phyloP scores from a whole-genome alignment of 2,329 filamentous ascomycete species.

The Sporothrix euskadiensis region DNA sequence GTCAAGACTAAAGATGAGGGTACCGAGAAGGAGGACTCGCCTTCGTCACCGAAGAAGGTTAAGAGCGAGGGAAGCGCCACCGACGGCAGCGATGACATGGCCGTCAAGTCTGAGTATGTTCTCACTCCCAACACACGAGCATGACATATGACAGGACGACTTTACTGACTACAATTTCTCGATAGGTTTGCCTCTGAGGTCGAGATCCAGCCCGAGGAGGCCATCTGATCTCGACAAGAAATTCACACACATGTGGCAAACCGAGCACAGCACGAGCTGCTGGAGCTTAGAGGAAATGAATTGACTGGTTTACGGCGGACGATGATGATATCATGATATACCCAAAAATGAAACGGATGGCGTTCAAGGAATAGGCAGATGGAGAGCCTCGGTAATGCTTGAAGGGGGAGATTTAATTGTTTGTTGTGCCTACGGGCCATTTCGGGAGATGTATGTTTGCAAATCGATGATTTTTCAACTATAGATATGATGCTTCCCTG shows the following conservation, averaged over 20 bases:
- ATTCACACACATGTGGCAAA: background rate
- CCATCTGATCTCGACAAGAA: background rate
- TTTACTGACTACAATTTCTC: background rate
- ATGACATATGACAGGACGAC: background rate
- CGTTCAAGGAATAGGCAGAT: background rate
- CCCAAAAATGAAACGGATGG: background rate
- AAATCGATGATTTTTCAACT: background rate
- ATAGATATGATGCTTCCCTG: background rate
- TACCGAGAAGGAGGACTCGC: background rate
- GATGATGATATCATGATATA: background rate
- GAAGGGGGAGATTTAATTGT: background rate
- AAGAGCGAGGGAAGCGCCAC: conserved; percentile 2
- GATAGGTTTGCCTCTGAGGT: background rate
- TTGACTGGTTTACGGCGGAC: background rate
- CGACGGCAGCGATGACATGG: background rate
- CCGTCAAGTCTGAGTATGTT: conserved; percentile 30
- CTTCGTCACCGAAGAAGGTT: conserved; percentile 30
- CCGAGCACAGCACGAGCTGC: background rate
- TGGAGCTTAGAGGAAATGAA: background rate
- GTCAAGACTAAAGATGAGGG: conserved; percentile 26
- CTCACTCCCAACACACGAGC: background rate
- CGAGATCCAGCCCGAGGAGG: background rate
- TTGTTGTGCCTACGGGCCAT: background rate
- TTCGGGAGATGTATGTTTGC: background rate
- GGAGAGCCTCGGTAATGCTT: background rate